These are phyloP conservation scores for Paramarasmius palmivorus DNA, from an alignment of 1,284 basidiomycete genomes.

Conservation along the genomic window DNA sequence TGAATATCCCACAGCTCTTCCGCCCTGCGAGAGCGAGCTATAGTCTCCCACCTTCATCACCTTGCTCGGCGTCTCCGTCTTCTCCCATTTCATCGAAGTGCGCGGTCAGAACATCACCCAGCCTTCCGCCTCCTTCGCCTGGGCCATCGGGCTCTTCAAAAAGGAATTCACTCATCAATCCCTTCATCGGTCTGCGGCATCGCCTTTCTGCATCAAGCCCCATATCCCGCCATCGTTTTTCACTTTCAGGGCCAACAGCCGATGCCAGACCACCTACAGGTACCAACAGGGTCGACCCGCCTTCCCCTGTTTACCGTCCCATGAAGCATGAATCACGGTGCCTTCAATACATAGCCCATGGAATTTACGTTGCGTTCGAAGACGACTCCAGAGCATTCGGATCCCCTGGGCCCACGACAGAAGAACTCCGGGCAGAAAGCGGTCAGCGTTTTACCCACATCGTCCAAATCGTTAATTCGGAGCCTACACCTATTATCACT, in stretches of 20 bases:
- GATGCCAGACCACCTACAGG: neutral
- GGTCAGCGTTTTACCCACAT: constrained; percentile 11
- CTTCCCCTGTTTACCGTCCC: neutral
- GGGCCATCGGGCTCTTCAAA: too few species aligned
- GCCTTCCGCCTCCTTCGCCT: too few species aligned
- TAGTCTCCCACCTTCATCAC: too few species aligned
- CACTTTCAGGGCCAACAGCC: neutral
- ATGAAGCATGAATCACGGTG: constrained; percentile 14
- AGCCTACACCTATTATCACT: neutral
- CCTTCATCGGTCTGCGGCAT: too few species aligned
- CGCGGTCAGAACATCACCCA: too few species aligned
- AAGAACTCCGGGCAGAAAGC: constrained; percentile 9
- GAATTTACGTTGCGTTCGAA: constrained; percentile 13
- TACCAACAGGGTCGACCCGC: neutral
- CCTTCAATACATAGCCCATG: constrained; percentile 7
- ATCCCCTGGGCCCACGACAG: neutral
- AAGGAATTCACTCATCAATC: too few species aligned
- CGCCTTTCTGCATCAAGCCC: too few species aligned
- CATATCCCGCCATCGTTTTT: too few species aligned
- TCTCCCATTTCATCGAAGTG: too few species aligned
- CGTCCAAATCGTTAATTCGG: neutral
- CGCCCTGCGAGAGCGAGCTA: neutral
- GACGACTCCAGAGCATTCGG: constrained; percentile 9
- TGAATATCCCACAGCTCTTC: neutral
- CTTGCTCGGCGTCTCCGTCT: too few species aligned